Evolutionary conservation across 73 alveolate genomes (phyloP), one percentile per base, ranked within the genome.

Genomic region (Paramecium pentaurelia): DNA sequence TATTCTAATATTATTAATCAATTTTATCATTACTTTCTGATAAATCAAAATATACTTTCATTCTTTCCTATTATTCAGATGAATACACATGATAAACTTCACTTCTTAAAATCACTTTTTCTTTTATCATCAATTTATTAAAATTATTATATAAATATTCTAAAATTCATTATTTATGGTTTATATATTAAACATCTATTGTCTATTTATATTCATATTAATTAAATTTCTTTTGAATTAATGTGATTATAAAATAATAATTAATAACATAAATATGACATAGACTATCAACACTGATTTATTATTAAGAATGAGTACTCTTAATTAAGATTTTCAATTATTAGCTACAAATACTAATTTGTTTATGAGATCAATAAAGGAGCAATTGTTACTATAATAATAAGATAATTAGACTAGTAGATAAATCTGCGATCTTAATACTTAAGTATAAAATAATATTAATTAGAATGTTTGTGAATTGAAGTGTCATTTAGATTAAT

Each of bases 1-100:
- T 80, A 80, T 47, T 80, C 91, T 80, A 80, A 3, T 5, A 16
- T 16, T 49, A 3, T 51, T 12, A n/a, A 27, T 45, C 14, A 32
- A 9, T 80, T 3, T 45, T 11, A n/a, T 80, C 5, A 5, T 44
- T 80, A 80, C 91, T 80, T 44, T 80, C 71, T 25, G 47, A 32
- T 49, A 80, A 47, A n/a, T 80, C 77, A 6, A 80, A 80, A 80
- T 80, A 80, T 8, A 80, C 91, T 47, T 80, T 80, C 91, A 80
- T 80, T 47, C 91, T 80, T 42, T 80, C 91, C 0, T 80, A 49
- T n/a, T 45, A 25, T 44, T 80, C 91, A 4, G 91, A 80, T 45
- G 91, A 80, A 49, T 80, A 80, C 25, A 80, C 91, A 80, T 80
- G 44, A 47, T 80, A 80, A 5, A 80, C 91, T 36, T 80, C 91